Base-by-base conservation (phyloP, 2,329 filamentous ascomycete genomes). In the Exophiala spinifera region DNA sequence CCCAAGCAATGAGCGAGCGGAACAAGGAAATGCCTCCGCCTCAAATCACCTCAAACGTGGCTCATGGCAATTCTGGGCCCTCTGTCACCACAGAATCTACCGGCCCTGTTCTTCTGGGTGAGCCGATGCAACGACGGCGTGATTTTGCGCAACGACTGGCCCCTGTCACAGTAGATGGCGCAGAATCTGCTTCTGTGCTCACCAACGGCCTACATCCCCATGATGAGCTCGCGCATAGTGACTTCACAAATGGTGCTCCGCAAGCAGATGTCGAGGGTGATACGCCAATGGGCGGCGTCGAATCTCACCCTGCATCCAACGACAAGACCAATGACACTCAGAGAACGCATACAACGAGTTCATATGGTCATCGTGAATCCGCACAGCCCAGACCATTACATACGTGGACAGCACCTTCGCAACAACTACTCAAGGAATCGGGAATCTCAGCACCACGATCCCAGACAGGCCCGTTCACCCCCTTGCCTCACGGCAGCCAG, bases 101-200 rank as follows among this genome's bases (percentile, higher is more conserved):
- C 36, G 79, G 80, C 0, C 79, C 82, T 1, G 74, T 85, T 36
- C 79, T 77, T 0, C 75, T 91, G 3, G 87, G 86, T 14, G 86
- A 87, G 56, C 75, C 79, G 14, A 75, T 90, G 25, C 81, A 84
- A 25, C 79, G 79, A 44, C 72, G 70, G 63, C 66, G 65, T 20
- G 58, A 61, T 47, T 51, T 62, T 37, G 48, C 55, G 15, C 52
- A 55, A 42, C 52, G 51, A 14, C 47, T 63, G 21, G 49, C 53
- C 14, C 83, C 60, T 68, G 78, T 63, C 76, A 86, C 75, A 69
- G 83, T 62, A 71, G 79, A 72, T 79, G 80, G 63, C 74, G 80
- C 66, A 13, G 67, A 65, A 7, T 63, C 64, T 45, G 69, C 65
- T 51, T 71, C 70, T 17, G 45, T 49, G 31, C 39, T 62, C 15